These are phyloP conservation scores for Micractinium sp. DNA, from an alignment of 139 green algal species.

Conservation along the genomic window DNA sequence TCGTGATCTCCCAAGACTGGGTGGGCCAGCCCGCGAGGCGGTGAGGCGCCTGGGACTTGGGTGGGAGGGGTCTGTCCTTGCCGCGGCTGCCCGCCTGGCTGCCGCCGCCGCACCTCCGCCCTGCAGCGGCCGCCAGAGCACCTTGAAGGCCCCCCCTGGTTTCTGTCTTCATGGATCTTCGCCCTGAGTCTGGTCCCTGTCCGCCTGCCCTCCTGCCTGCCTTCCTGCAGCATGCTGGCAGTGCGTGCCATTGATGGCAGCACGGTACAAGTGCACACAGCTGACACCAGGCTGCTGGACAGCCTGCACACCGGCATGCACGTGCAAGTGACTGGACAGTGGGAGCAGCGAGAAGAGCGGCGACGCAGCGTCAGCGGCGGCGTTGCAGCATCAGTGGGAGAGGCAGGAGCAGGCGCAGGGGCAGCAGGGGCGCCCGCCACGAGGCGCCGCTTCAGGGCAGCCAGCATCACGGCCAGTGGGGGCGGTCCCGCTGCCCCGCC, in stretches of 20 bases:
- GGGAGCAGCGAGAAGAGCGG: neutral
- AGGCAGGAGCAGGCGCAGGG: too few species aligned
- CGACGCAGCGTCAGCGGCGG: too few species aligned
- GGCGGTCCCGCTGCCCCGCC: neutral
- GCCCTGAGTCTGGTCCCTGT: too few species aligned
- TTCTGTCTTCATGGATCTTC: too few species aligned
- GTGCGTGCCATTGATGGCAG: neutral
- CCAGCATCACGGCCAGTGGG: neutral
- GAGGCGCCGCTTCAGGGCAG: neutral
- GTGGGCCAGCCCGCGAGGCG: neutral
- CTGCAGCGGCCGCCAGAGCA: too few species aligned
- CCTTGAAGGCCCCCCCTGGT: too few species aligned
- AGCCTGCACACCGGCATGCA: conserved; percentile 15
- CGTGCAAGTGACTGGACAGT: neutral
- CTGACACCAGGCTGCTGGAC: neutral
- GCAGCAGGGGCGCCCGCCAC: too few species aligned
- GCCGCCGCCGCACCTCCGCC: too few species aligned
- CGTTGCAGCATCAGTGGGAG: too few species aligned
- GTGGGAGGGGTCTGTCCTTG: too few species aligned
- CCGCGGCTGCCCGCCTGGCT: too few species aligned
- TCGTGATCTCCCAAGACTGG: neutral
- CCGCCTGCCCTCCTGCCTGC: neutral
- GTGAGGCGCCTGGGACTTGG: neutral
- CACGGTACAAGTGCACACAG: neutral
- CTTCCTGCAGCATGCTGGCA: neutral